Conservation (phyloP, 257 asterid species). For the Fraxinus americana region DNA sequence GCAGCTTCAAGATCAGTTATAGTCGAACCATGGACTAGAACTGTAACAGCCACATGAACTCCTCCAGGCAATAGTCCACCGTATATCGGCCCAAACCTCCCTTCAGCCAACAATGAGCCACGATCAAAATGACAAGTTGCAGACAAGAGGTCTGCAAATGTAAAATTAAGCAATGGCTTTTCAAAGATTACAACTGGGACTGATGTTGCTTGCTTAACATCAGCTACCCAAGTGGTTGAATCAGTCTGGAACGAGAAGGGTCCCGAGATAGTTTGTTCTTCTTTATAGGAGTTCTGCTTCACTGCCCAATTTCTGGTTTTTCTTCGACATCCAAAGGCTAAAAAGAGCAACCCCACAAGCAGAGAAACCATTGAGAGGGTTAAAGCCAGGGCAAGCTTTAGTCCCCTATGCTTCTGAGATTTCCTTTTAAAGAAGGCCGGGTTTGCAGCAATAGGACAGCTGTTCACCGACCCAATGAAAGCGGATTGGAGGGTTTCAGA, state of each 20-base stretch:
- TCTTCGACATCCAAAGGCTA: conserved; percentile 81
- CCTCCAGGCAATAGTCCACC: conserved; percentile 78
- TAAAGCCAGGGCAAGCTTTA: conserved; percentile 68
- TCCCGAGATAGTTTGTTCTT: conserved; percentile 69
- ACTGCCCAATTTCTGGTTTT: conserved; percentile 64
- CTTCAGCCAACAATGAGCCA: conserved; percentile 78
- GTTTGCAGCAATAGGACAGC: conserved; percentile 93
- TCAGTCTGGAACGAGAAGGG: conserved; percentile 85
- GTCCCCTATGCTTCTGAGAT: conserved; percentile 51
- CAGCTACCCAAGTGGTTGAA: conserved; percentile 89
- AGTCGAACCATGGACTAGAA: conserved; percentile 74
- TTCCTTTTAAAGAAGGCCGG: conserved; percentile 58
- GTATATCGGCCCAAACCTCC: conserved; percentile 81
- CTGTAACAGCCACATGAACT: conserved; percentile 78
- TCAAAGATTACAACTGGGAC: conserved; percentile 77
- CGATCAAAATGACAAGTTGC: conserved; percentile 84
- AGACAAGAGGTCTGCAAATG: conserved; percentile 73
- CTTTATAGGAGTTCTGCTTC: conserved; percentile 61
- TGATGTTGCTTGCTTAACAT: conserved; percentile 73
- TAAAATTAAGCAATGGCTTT: conserved; percentile 80
- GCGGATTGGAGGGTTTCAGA: conserved; percentile 43
- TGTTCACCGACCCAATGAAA: conserved; percentile 68
- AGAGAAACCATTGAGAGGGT: conserved; percentile 74
- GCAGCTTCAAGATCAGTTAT: conserved; percentile 84
- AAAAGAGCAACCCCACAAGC: conserved; percentile 65